Conservation (phyloP, 2,329 filamentous ascomycete genomes). For the Endocalyx cinctus region DNA sequence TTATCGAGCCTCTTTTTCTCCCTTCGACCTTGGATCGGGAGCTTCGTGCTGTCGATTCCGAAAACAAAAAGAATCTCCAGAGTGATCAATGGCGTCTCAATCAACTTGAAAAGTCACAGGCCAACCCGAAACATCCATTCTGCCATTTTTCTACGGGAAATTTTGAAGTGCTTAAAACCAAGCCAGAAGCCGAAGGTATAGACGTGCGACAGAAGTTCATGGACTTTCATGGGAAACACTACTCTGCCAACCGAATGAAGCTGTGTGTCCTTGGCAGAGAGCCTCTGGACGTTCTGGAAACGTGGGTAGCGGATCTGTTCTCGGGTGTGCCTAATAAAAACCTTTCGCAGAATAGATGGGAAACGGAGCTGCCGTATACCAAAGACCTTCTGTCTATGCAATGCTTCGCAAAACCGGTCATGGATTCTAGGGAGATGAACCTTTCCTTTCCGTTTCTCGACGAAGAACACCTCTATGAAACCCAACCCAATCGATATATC, state of each 20-base stretch:
- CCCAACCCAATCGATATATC: slow-evolving; percentile 79
- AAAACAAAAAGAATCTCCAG: slow-evolving; percentile 97
- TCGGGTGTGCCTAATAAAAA: slow-evolving; percentile 77
- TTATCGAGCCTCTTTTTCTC: slow-evolving; percentile 81
- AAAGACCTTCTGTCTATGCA: slow-evolving; percentile 56
- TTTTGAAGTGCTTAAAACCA: slow-evolving; percentile 76
- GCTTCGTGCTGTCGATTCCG: slow-evolving; percentile 83
- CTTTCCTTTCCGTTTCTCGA: slow-evolving; percentile 82
- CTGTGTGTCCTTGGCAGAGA: slow-evolving; percentile 81
- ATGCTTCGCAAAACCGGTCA: slow-evolving; percentile 85
- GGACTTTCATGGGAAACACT: slow-evolving; percentile 82
- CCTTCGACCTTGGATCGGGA: slow-evolving; percentile 82
- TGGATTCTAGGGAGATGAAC: slow-evolving; percentile 76
- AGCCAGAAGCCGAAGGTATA: slow-evolving; percentile 72
- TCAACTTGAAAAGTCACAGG: slow-evolving; percentile 83
- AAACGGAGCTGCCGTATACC: slow-evolving; percentile 45
- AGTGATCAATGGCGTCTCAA: slow-evolving; percentile 83
- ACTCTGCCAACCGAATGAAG: slow-evolving; percentile 93
- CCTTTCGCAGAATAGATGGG: slow-evolving; percentile 57
- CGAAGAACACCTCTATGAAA: slow-evolving; percentile 73
- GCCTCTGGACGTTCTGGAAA: slow-evolving; percentile 72
- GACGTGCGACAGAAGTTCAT: slow-evolving; percentile 90
- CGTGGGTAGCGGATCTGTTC: slow-evolving; percentile 82
- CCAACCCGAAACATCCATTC: slow-evolving; percentile 82
- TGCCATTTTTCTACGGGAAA: slow-evolving; percentile 92